Evolutionary conservation across 768 basidiomycete species (phyloP).

Genomic region (Tulasnella sp.): DNA sequence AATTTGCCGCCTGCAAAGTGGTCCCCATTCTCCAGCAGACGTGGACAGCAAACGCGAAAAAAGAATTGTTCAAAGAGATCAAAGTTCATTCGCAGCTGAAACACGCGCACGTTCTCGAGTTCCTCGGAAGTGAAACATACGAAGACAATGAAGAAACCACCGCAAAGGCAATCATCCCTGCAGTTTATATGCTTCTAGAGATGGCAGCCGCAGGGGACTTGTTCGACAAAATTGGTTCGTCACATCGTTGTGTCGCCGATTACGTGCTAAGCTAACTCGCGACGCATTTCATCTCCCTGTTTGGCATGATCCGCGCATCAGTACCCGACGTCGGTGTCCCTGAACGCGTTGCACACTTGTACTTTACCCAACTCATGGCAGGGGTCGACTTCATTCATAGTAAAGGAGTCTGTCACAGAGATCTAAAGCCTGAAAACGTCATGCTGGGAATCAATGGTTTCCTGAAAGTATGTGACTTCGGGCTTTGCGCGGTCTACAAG

Average conservation of each 20-base stretch:
- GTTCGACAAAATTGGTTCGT: slow-evolving; percentile 96
- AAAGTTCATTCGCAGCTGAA: slow-evolving; percentile 81
- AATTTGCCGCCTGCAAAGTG: slow-evolving; percentile 87
- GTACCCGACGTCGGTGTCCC: slow-evolving; percentile 88
- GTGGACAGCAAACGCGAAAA: slow-evolving; percentile 64
- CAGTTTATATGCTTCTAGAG: slow-evolving; percentile 91
- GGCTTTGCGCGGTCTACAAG: slow-evolving; percentile 86
- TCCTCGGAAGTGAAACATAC: slow-evolving; percentile 75
- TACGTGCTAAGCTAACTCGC: background rate
- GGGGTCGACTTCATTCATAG: slow-evolving; percentile 86
- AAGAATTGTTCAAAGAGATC: slow-evolving; percentile 89
- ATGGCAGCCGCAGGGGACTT: slow-evolving; percentile 92
- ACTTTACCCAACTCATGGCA: slow-evolving; percentile 80
- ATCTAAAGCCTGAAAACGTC: slow-evolving; percentile 96
- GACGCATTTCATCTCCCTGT: background rate
- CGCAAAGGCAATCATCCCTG: slow-evolving; percentile 60
- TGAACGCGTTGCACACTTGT: slow-evolving; percentile 86
- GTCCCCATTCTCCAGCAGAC: slow-evolving; percentile 66
- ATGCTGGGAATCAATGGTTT: slow-evolving; percentile 80
- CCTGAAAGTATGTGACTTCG: slow-evolving; percentile 95
- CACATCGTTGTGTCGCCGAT: background rate
- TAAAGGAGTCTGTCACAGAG: slow-evolving; percentile 93
- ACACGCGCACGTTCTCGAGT: slow-evolving; percentile 79
- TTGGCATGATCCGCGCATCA: slow-evolving; percentile 43
- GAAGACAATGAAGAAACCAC: slow-evolving; percentile 52